A percentile compares a stretch with the other conserved stretches of the same genome.
Conservation (phyloP, 2,329 filamentous ascomycete genomes). For the Penicillium rolfsii region DNA sequence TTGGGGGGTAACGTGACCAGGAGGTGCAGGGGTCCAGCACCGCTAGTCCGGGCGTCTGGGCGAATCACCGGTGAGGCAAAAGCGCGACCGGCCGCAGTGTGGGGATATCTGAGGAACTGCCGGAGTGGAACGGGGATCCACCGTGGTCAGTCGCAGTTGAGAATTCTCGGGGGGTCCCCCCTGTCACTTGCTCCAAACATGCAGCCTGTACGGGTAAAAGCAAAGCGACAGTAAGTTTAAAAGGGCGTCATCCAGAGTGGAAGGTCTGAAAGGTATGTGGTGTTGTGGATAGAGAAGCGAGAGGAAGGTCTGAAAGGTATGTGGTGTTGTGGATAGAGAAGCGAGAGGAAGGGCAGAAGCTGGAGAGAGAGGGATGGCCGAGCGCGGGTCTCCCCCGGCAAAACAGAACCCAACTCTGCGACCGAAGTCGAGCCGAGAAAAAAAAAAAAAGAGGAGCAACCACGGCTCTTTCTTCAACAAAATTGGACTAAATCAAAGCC, state of each 20-base stretch:
- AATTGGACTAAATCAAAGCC: background rate
- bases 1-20: background rate
- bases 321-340: background rate
- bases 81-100: background rate
- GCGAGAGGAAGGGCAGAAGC: background rate
- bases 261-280: background rate
- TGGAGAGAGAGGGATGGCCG: background rate
- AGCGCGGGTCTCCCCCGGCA: too few species aligned
- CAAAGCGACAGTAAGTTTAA: background rate
- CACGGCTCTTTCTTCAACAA: background rate
- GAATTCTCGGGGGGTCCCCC: background rate
- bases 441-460: background rate
- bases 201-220: background rate
- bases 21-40: too few species aligned
- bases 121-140: background rate
- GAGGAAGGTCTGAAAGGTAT: background rate
- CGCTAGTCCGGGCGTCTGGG: background rate
- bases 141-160: background rate
- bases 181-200: background rate
- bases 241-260: background rate
- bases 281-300: background rate
- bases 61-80: background rate
- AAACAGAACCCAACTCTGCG: background rate
- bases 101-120: constrained; percentile 6
- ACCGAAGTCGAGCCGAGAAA: background rate